Percentiles rank a stretch among this genome's conserved stretches.
Conservation (phyloP, 78 protist species). For the Dictyostelium brefeldianum region DNA sequence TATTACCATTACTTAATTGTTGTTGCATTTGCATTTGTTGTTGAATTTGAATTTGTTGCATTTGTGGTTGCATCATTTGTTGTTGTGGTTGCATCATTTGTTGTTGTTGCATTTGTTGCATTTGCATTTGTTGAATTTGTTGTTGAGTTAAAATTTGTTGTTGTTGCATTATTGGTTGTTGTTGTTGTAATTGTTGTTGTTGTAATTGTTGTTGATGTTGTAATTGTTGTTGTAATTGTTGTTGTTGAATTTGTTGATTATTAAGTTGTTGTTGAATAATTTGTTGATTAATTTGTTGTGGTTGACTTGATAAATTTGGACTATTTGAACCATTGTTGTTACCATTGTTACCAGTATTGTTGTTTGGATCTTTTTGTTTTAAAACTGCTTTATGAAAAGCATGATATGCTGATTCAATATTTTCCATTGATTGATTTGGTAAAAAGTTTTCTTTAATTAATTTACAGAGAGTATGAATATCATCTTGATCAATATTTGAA, state of each 20-base stretch:
- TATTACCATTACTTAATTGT: background rate
- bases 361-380: slow-evolving; percentile 41
- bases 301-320: background rate
- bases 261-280: background rate
- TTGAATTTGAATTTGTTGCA: slow-evolving; percentile 5
- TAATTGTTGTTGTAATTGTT: background rate
- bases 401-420: slow-evolving; percentile 51
- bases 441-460: slow-evolving; percentile 60
- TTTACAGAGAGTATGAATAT: slow-evolving; percentile 65
- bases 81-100: slow-evolving; percentile 40
- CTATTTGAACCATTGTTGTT: slow-evolving; percentile 19
- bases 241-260: background rate
- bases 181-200: background rate
- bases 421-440: slow-evolving; percentile 42
- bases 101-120: slow-evolving; percentile 27
- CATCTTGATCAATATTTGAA: slow-evolving; percentile 70
- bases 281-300: slow-evolving; percentile 11
- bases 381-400: slow-evolving; percentile 71
- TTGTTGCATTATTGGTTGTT: background rate
- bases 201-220: background rate
- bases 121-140: background rate
- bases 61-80: background rate
- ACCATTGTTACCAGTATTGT: background rate
- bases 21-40: background rate
- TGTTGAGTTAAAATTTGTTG: slow-evolving; percentile 21